These are phyloP conservation scores for Podospora tetraspora DNA, from an alignment of 495 filamentous ascomycete species.

Conservation along the genomic window DNA sequence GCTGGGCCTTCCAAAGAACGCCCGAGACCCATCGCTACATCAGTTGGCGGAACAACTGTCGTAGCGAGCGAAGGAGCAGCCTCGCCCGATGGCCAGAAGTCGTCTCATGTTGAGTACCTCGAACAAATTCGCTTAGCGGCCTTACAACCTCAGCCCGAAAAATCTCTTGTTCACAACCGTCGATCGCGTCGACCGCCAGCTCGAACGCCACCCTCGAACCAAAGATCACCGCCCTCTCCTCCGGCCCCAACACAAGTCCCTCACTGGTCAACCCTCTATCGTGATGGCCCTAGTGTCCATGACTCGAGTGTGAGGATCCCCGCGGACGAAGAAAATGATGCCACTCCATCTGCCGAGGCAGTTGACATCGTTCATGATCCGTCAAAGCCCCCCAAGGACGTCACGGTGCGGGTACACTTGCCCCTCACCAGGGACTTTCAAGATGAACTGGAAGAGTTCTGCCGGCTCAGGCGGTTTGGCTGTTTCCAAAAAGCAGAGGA, in stretches of 20 bases:
- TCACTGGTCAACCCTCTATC: neutral
- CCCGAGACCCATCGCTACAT: neutral
- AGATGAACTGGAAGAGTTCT: constrained; percentile 20
- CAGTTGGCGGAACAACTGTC: neutral
- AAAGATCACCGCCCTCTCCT: neutral
- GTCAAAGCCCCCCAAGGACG: constrained; percentile 13
- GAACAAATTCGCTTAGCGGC: neutral
- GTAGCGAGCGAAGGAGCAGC: neutral
- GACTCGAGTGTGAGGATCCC: neutral
- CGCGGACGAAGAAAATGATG: neutral
- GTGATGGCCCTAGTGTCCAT: neutral
- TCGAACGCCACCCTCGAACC: neutral
- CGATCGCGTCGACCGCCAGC: neutral
- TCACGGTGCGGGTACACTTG: constrained; percentile 14
- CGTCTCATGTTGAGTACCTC: neutral
- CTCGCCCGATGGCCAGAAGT: neutral
- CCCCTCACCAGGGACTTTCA: constrained; percentile 19
- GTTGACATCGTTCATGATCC: constrained; percentile 21
- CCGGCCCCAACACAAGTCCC: neutral
- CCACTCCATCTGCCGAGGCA: neutral
- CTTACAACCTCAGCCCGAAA: neutral
- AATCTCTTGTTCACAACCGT: neutral
- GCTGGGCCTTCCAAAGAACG: neutral
- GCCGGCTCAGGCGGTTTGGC: constrained; percentile 22
- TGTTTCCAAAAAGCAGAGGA: constrained; percentile 19